A percentile compares a stretch with the other conserved stretches of the same genome.
Evolutionary conservation across 495 filamentous ascomycete genomes (phyloP).

Genomic region (Trichoderma reesei): DNA sequence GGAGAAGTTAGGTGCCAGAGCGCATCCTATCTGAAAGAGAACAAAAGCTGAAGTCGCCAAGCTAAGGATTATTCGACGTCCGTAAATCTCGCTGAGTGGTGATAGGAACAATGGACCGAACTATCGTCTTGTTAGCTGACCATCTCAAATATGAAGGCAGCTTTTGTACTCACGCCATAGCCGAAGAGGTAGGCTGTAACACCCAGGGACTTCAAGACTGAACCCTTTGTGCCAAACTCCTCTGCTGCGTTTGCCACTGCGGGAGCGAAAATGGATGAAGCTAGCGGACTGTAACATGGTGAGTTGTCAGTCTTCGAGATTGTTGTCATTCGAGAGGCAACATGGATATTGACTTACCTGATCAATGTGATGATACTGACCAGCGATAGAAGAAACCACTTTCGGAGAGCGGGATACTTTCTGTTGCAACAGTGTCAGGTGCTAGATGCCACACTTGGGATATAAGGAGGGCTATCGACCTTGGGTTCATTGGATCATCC

Average conservation of each 20-base stretch:
- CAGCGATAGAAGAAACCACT: neutral
- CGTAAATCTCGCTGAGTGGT: constrained; percentile 67
- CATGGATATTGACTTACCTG: neutral
- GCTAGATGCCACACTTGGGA: no score
- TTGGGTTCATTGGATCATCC: neutral
- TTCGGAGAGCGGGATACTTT: neutral
- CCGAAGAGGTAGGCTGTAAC: constrained; percentile 29
- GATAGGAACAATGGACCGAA: constrained; percentile 45
- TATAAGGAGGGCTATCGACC: neutral
- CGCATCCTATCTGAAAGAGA: constrained; percentile 61
- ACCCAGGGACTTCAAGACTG: constrained; percentile 12
- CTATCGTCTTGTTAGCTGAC: neutral
- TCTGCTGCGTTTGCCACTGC: constrained; percentile 42
- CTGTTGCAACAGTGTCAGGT: neutral
- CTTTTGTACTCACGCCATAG: constrained; percentile 21
- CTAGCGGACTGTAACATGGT: constrained; percentile 32
- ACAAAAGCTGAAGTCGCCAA: constrained; percentile 57
- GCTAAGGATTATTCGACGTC: constrained; percentile 52
- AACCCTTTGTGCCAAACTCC: constrained; percentile 40
- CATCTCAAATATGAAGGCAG: neutral
- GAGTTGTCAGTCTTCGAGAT: neutral
- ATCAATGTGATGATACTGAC: constrained; percentile 2
- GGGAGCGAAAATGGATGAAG: constrained; percentile 57
- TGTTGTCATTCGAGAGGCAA: neutral
- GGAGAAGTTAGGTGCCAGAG: constrained; percentile 48